Percentiles rank a stretch among this genome's conserved stretches.
These are phyloP conservation scores for Leccinum olivaceopallidum DNA, from an alignment of 768 basidiomycete genomes.

Conservation along the genomic window DNA sequence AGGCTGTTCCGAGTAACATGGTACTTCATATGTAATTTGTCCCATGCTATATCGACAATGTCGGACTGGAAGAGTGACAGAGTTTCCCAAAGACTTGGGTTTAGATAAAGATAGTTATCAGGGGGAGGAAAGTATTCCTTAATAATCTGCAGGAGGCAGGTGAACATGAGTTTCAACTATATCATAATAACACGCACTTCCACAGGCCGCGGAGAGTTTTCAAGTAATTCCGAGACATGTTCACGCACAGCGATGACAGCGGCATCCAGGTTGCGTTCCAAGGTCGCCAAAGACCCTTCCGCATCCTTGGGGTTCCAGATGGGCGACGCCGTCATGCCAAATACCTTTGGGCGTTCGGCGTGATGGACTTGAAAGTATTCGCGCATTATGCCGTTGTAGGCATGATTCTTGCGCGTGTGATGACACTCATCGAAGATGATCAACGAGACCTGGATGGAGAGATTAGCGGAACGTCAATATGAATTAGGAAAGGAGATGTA, in stretches of 20 bases:
- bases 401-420: slow-evolving; percentile 55
- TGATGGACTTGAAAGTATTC: slow-evolving; percentile 50
- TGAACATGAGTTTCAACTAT: slow-evolving; percentile 3
- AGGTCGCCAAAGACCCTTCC: slow-evolving; percentile 53
- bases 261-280: slow-evolving; percentile 73
- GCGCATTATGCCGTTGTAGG: slow-evolving; percentile 58
- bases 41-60: slow-evolving; percentile 52
- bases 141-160: slow-evolving; percentile 44
- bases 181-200: slow-evolving; percentile 48
- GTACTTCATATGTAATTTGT: slow-evolving; percentile 63
- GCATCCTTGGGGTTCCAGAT: slow-evolving; percentile 80
- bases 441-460: slow-evolving; percentile 46
- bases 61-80: slow-evolving; percentile 42
- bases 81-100: slow-evolving; percentile 54
- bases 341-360: slow-evolving; percentile 69
- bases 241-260: slow-evolving; percentile 75
- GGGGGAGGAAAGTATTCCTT: slow-evolving; percentile 57
- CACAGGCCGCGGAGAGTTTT: slow-evolving; percentile 60
- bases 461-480: slow-evolving; percentile 1
- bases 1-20: slow-evolving; percentile 58
- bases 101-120: slow-evolving; percentile 53
- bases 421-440: slow-evolving; percentile 61
- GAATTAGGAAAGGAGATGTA: slow-evolving; percentile 17
- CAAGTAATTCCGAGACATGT: slow-evolving; percentile 62
- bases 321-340: slow-evolving; percentile 92